Evolutionary conservation across 306 rosid species (phyloP).

Genomic region (Inga leiocalycina): DNA sequence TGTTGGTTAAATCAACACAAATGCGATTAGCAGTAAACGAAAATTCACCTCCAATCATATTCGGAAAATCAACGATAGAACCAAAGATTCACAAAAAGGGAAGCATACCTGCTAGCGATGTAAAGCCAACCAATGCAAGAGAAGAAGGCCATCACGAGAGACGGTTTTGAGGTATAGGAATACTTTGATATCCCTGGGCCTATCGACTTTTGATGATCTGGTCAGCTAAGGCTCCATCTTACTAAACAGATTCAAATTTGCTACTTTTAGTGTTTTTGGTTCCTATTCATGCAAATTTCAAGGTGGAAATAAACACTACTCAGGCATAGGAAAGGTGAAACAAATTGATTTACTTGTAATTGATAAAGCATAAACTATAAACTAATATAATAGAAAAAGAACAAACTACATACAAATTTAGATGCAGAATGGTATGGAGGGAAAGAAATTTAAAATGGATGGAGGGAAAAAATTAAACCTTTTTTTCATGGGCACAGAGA

Average conservation of each 20-base stretch:
- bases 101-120: constrained; percentile 82
- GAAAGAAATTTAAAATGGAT: too few species aligned
- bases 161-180: constrained; percentile 68
- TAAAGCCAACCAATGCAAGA: constrained; percentile 99
- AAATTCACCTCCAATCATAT: not conserved
- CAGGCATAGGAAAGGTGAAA: not conserved
- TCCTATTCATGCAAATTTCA: constrained; percentile 4
- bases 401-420: too few species aligned
- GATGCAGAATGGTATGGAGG: too few species aligned
- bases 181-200: constrained; percentile 83
- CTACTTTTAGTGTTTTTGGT: constrained; percentile 4
- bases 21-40: not conserved
- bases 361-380: too few species aligned
- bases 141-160: constrained; percentile 78
- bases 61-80: not conserved
- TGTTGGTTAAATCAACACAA: not conserved
- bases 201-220: constrained; percentile 52
- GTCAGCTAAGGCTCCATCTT: constrained; percentile 74
- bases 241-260: not conserved
- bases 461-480: too few species aligned
- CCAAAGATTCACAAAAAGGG: not conserved
- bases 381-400: too few species aligned
- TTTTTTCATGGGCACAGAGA: too few species aligned
- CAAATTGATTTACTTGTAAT: not conserved
- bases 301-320: not conserved